phyloP scores from a whole-genome alignment of 2,329 filamentous ascomycete genomes.

The Cladosporium sp. region DNA sequence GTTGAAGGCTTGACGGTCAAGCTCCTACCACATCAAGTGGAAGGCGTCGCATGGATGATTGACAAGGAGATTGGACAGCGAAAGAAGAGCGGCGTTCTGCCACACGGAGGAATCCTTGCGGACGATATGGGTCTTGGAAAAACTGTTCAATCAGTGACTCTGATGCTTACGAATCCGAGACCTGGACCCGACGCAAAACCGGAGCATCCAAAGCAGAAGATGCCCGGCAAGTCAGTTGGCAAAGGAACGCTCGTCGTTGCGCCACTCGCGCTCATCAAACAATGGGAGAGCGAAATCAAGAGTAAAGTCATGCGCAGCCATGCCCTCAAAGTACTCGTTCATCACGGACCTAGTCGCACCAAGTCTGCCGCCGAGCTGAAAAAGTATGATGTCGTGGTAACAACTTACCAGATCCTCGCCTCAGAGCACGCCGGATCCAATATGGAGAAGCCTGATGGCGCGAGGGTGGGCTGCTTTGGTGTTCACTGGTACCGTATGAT shows the following conservation, averaged over 20 bases:
- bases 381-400: conserved; percentile 90
- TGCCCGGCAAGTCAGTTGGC: conserved; percentile 59
- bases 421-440: conserved; percentile 77
- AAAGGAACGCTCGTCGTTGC: conserved; percentile 88
- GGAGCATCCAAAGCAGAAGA: conserved; percentile 57
- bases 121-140: conserved; percentile 98
- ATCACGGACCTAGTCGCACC: conserved; percentile 81
- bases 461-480: conserved; percentile 80
- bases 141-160: conserved; percentile 86
- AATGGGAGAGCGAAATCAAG: conserved; percentile 93
- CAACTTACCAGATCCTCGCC: conserved; percentile 91
- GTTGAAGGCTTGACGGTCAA: conserved; percentile 82
- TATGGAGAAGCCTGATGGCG: conserved; percentile 50
- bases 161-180: conserved; percentile 78
- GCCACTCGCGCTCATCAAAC: conserved; percentile 86
- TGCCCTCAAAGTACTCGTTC: conserved; percentile 74
- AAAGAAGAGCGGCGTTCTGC: conserved; percentile 71
- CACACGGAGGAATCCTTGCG: conserved; percentile 89
- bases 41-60: conserved; percentile 92
- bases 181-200: conserved; percentile 43
- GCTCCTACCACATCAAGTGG: conserved; percentile 86
- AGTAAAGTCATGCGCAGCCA: conserved; percentile 69
- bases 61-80: conserved; percentile 82
- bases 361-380: conserved; percentile 73
- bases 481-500: conserved; percentile 94